phyloP scores from a whole-genome alignment of 78 protist genomes.

The Monocercomonoides exilis region DNA sequence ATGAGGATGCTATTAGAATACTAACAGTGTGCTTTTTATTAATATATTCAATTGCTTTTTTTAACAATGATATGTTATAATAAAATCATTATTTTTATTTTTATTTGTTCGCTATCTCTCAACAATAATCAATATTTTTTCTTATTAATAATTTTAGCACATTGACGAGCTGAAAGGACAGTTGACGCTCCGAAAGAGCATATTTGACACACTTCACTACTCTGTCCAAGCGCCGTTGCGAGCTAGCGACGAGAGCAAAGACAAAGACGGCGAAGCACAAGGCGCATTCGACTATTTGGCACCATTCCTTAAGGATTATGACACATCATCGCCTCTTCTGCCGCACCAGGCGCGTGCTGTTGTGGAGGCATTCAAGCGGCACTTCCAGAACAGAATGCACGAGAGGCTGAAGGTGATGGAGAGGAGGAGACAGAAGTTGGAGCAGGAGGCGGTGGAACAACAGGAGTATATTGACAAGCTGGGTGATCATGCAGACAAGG shows the following conservation, averaged over 20 bases:
- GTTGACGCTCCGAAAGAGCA: background rate
- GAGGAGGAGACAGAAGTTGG: background rate
- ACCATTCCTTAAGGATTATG: background rate
- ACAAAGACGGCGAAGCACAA: background rate
- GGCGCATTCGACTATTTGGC: background rate
- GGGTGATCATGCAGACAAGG: conserved; percentile 7
- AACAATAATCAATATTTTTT: background rate
- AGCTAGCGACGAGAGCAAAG: background rate
- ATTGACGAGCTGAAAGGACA: background rate
- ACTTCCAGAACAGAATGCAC: background rate
- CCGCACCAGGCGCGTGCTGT: background rate
- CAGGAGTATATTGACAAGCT: conserved; percentile 5
- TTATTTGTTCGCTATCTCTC: too few species aligned
- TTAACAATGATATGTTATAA: too few species aligned
- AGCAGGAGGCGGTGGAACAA: background rate
- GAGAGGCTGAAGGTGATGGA: background rate
- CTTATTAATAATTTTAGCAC: background rate
- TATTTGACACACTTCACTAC: background rate
- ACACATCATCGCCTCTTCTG: background rate
- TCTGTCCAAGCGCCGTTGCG: background rate
- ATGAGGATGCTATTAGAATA: background rate
- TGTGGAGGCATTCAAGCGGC: background rate
- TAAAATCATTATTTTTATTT: too few species aligned
- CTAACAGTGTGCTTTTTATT: background rate
- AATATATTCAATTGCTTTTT: too few species aligned